These are phyloP conservation scores for Tubosaeta brunneosetosa DNA, from an alignment of 768 basidiomycete genomes.

Conservation along the genomic window DNA sequence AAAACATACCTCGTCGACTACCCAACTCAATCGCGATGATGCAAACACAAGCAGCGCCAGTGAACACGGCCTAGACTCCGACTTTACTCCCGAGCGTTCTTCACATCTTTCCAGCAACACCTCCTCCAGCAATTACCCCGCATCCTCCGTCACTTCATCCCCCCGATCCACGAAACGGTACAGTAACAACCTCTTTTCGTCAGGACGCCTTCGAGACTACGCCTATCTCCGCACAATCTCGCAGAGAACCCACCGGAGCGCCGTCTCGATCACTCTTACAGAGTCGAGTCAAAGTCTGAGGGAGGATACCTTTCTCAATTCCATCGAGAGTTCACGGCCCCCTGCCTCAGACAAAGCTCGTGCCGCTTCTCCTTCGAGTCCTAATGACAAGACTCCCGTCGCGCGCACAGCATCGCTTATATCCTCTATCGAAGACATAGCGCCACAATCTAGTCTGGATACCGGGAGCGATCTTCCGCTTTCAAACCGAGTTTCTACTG, in stretches of 20 bases:
- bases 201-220: constrained; percentile 74
- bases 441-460: constrained; percentile 15
- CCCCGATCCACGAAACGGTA: constrained; percentile 60
- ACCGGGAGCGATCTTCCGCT: constrained; percentile 17
- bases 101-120: constrained; percentile 36
- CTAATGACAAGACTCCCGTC: constrained; percentile 36
- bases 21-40: constrained; percentile 16
- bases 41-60: constrained; percentile 10
- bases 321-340: constrained; percentile 46
- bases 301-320: constrained; percentile 41
- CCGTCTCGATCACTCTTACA: constrained; percentile 44
- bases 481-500: constrained; percentile 62
- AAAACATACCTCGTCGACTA: constrained; percentile 25
- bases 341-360: constrained; percentile 51
- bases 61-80: constrained; percentile 25
- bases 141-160: constrained; percentile 40
- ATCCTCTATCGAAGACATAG: constrained; percentile 31
- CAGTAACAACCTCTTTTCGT: constrained; percentile 85
- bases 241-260: constrained; percentile 36
- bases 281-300: constrained; percentile 41
- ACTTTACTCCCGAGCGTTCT: constrained; percentile 30
- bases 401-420: constrained; percentile 41
- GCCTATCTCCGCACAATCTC: constrained; percentile 59
- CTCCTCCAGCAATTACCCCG: constrained; percentile 32
- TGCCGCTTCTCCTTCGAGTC: constrained; percentile 42